phyloP scores from a whole-genome alignment of 441 rosid species.

The Adansonia gregorii region DNA sequence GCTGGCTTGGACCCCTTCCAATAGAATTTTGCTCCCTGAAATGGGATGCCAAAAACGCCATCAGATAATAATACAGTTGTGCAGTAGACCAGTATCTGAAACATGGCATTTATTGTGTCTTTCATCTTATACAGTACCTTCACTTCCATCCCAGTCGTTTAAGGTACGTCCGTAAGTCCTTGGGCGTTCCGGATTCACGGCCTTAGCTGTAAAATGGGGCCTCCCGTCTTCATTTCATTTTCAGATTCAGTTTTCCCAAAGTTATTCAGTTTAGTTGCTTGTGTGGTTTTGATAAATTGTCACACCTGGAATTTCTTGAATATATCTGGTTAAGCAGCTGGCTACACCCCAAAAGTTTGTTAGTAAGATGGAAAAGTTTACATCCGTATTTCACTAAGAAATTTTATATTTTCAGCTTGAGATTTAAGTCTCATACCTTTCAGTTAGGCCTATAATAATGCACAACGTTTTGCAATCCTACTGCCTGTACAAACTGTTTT shows the following conservation, averaged over 20 bases:
- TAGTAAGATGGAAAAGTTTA: too few species aligned
- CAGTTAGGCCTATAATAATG: too few species aligned
- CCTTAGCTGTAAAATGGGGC: not conserved
- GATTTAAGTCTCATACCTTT: too few species aligned
- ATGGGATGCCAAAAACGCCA: not conserved
- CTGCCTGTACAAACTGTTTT: too few species aligned
- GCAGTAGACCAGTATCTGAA: not conserved
- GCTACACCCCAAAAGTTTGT: too few species aligned
- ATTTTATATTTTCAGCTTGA: too few species aligned
- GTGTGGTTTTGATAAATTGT: too few species aligned
- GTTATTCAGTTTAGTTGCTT: not conserved
- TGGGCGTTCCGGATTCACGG: not conserved
- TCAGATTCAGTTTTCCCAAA: not conserved
- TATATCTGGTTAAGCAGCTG: not conserved
- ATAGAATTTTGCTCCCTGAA: not conserved
- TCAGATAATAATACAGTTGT: slow-evolving; percentile 4
- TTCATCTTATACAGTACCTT: not conserved
- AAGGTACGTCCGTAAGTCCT: slow-evolving; percentile 22
- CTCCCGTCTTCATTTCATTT: not conserved
- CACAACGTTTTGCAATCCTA: too few species aligned
- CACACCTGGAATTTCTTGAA: not conserved
- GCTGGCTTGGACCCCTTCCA: slow-evolving; percentile 22
- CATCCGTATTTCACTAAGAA: too few species aligned
- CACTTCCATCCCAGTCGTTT: not conserved
- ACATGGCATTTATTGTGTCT: not conserved